A percentile compares a stretch with the other conserved stretches of the same genome.
Evolutionary conservation across 495 filamentous ascomycete genomes (phyloP).

Genomic region (Neurospora sp.): DNA sequence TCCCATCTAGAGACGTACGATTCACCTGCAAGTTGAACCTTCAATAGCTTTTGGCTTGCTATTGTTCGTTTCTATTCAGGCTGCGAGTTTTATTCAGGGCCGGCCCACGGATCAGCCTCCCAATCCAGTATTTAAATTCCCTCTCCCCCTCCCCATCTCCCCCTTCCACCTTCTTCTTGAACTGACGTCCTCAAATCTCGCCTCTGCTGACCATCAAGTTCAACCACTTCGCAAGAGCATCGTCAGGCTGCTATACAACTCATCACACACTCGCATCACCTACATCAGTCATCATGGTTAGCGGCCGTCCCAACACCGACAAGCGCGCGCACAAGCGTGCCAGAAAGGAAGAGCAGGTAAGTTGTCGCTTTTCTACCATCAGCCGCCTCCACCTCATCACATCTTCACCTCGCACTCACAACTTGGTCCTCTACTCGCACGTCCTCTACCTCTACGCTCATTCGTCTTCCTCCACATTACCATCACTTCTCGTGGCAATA

Average conservation of each 20-base stretch:
- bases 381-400: not conserved
- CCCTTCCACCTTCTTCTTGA: not conserved
- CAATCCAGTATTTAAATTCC: not conserved
- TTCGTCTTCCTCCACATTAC: not conserved
- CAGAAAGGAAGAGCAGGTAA: not conserved
- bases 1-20: not conserved
- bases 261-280: not conserved
- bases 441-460: not conserved
- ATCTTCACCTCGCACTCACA: not conserved
- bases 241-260: not conserved
- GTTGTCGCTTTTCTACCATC: not conserved
- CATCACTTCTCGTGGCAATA: not conserved
- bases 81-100: not conserved
- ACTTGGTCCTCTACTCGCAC: not conserved
- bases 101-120: not conserved
- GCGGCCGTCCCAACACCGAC: not conserved
- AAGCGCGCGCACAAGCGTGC: not conserved
- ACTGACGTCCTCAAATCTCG: not conserved
- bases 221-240: not conserved
- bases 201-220: not conserved
- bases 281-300: not conserved
- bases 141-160: not conserved
- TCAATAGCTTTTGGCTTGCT: not conserved
- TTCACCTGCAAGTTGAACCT: not conserved
- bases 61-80: not conserved